These are phyloP conservation scores for Poterioochromonas sp. DNA, from an alignment of 352 stramenopile genomes.

Conservation along the genomic window DNA sequence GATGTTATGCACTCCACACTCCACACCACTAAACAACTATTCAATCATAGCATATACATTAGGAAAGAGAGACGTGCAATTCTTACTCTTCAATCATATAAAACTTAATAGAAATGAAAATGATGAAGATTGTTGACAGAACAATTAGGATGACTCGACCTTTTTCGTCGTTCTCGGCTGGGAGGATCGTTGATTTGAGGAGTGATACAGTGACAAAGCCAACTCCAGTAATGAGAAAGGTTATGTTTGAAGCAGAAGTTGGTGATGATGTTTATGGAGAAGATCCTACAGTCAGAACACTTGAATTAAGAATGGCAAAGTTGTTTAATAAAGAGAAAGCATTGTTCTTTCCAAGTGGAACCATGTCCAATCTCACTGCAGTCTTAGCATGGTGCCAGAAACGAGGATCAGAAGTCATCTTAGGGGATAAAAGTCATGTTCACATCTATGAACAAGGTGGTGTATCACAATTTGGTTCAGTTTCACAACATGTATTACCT, in stretches of 20 bases:
- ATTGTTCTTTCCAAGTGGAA: slow-evolving; percentile 91
- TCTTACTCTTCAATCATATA: too few species aligned
- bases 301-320: slow-evolving; percentile 78
- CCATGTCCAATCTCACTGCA: slow-evolving; percentile 95
- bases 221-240: slow-evolving; percentile 75
- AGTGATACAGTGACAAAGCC: slow-evolving; percentile 93
- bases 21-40: too few species aligned
- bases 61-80: too few species aligned
- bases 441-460: slow-evolving; percentile 86
- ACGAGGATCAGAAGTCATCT: slow-evolving; percentile 68
- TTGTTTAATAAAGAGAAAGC: slow-evolving; percentile 84
- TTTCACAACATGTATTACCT: slow-evolving; percentile 70
- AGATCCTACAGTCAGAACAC: slow-evolving; percentile 83
- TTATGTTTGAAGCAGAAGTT: slow-evolving; percentile 61
- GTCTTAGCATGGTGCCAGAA: slow-evolving; percentile 80
- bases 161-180: too few species aligned
- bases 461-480: slow-evolving; percentile 53
- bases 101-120: too few species aligned
- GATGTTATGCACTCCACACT: too few species aligned
- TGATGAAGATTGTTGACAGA: too few species aligned
- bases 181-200: slow-evolving; percentile 83
- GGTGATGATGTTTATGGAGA: slow-evolving; percentile 75
- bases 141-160: too few species aligned
- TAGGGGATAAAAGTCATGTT: slow-evolving; percentile 86
- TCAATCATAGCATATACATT: too few species aligned